Conservation (phyloP, 1,284 basidiomycete species). For the Schizophyllum amplum region DNA sequence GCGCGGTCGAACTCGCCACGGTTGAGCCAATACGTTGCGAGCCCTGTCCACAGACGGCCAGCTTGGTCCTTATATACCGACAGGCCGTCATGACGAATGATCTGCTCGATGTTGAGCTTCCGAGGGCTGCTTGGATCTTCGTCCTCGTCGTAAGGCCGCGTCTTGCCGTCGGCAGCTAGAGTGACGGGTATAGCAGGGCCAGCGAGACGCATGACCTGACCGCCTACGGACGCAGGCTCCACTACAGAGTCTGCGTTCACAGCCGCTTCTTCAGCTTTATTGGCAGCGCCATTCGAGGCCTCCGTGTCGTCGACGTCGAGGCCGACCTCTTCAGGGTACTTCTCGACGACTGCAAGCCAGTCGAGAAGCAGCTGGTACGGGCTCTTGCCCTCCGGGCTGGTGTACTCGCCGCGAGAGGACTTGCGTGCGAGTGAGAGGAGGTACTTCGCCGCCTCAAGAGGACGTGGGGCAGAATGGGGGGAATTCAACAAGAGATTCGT, state of each 20-base stretch:
- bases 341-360: constrained; percentile 89
- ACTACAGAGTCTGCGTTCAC: constrained; percentile 25
- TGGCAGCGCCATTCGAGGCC: constrained; percentile 39
- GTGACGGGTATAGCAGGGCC: constrained; percentile 59
- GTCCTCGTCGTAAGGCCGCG: constrained; percentile 65
- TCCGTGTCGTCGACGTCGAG: constrained; percentile 75
- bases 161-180: constrained; percentile 33
- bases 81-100: constrained; percentile 83
- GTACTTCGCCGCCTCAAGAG: constrained; percentile 91
- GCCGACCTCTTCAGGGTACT: constrained; percentile 89
- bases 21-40: constrained; percentile 99
- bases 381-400: constrained; percentile 89
- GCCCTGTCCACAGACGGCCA: constrained; percentile 90
- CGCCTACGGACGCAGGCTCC: constrained; percentile 45
- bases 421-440: constrained; percentile 79
- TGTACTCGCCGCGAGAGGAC: constrained; percentile 78
- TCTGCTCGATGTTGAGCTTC: constrained; percentile 82
- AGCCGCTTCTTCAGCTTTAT: constrained; percentile 36
- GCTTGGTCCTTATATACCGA: constrained; percentile 92
- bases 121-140: constrained; percentile 67
- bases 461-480: constrained; percentile 60
- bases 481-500: constrained; percentile 69
- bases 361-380: constrained; percentile 92
- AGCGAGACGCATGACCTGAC: constrained; percentile 66
- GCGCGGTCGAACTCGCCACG: constrained; percentile 91